Conservation (phyloP, 177 flowering plant species). For the Vitis hybrid region DNA sequence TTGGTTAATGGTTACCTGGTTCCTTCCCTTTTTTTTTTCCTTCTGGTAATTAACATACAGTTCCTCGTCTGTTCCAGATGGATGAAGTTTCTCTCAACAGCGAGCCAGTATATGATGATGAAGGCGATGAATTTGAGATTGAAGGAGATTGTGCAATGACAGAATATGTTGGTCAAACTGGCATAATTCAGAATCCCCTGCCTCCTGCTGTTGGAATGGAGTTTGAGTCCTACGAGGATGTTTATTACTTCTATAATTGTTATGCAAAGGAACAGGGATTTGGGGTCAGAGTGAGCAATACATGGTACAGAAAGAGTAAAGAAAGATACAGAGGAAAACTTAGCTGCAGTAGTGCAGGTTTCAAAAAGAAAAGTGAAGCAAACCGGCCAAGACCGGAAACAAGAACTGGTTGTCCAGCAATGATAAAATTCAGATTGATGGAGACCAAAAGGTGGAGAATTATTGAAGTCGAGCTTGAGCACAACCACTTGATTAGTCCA, state of each 20-base stretch:
- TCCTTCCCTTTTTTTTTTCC: neutral
- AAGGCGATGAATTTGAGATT: conserved; percentile 29
- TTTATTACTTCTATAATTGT: conserved; percentile 31
- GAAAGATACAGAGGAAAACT: conserved; percentile 43
- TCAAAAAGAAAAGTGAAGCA: conserved; percentile 38
- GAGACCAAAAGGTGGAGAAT: conserved; percentile 37
- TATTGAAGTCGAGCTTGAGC: conserved; percentile 41
- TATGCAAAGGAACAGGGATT: conserved; percentile 42
- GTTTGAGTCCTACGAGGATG: conserved; percentile 36
- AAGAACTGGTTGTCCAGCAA: conserved; percentile 40
- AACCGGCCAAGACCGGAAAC: conserved; percentile 43
- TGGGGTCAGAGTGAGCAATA: conserved; percentile 41
- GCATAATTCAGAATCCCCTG: conserved; percentile 28
- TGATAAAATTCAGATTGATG: conserved; percentile 39
- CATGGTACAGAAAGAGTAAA: conserved; percentile 38
- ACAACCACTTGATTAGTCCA: conserved; percentile 36
- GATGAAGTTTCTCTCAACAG: conserved; percentile 36
- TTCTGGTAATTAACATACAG: neutral
- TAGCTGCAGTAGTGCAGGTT: conserved; percentile 43
- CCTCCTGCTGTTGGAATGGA: conserved; percentile 44
- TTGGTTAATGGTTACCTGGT: neutral
- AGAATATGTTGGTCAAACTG: conserved; percentile 25
- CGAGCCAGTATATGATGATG: conserved; percentile 32
- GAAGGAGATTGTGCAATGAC: conserved; percentile 29
- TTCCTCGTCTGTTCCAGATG: conserved; percentile 14